Conservation (phyloP, 2,329 filamentous ascomycete genomes). For the Diaporthe amygdali region DNA sequence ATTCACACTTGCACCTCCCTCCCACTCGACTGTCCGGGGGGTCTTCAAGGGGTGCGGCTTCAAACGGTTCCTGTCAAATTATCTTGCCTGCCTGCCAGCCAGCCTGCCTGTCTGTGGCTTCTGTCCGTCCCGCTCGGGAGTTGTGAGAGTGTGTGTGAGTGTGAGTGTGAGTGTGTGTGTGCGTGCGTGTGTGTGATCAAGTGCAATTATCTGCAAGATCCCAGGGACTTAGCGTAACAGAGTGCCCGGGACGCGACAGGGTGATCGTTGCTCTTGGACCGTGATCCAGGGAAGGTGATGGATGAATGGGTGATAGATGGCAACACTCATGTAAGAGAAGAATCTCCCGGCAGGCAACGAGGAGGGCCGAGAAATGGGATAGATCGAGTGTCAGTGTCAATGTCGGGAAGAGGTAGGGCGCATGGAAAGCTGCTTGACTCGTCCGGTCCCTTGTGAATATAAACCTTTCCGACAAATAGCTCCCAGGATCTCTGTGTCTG, state of each 20-base stretch:
- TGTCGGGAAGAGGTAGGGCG: not conserved
- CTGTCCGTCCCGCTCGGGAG: slow-evolving; percentile 11
- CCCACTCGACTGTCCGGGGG: not conserved
- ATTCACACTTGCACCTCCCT: not conserved
- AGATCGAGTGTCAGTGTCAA: not conserved
- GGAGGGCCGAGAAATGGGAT: not conserved
- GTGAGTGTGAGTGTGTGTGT: not conserved
- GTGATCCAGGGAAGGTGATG: not conserved
- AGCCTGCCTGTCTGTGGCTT: not conserved
- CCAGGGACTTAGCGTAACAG: slow-evolving; percentile 5
- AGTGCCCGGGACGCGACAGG: slow-evolving; percentile 9
- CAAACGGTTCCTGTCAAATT: not conserved
- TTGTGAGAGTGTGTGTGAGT: not conserved
- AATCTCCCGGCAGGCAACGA: not conserved
- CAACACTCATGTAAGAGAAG: not conserved
- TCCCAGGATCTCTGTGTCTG: not conserved
- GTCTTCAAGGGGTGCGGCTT: not conserved
- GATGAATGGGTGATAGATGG: not conserved
- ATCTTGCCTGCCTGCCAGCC: not conserved
- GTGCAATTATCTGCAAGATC: slow-evolving; percentile 6
- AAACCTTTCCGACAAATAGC: not conserved
- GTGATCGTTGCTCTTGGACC: not conserved
- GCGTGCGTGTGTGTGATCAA: slow-evolving; percentile 5
- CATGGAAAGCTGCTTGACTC: slow-evolving; percentile 13
- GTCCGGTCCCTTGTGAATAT: slow-evolving; percentile 2